Conservation (phyloP, 2,329 filamentous ascomycete species). For the Aspergillus ochraceus region DNA sequence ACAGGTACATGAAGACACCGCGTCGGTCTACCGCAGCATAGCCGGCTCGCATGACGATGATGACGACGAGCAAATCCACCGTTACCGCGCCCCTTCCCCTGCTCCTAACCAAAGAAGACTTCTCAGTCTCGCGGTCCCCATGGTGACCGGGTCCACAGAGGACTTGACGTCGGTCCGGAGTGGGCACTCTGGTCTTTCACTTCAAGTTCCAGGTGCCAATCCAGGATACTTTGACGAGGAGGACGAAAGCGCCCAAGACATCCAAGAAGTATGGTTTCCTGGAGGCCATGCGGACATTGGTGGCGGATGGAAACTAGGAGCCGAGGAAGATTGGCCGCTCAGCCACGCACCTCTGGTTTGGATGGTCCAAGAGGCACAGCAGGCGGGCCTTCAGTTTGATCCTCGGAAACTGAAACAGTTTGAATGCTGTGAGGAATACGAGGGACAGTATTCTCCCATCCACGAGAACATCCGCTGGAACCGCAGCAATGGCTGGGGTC, state of each 20-base stretch:
- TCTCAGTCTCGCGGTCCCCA: slow-evolving; percentile 29
- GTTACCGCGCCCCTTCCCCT: slow-evolving; percentile 31
- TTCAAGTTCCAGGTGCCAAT: slow-evolving; percentile 25
- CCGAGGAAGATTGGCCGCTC: slow-evolving; percentile 58
- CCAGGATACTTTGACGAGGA: slow-evolving; percentile 29
- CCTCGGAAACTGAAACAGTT: slow-evolving; percentile 65
- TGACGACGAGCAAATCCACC: slow-evolving; percentile 12
- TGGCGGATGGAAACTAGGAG: slow-evolving; percentile 67
- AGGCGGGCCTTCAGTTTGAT: slow-evolving; percentile 71
- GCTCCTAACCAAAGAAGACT: slow-evolving; percentile 11
- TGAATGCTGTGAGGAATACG: slow-evolving; percentile 57
- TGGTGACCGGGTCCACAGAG: slow-evolving; percentile 27
- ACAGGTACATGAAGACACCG: slow-evolving; percentile 18
- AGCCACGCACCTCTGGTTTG: slow-evolving; percentile 69
- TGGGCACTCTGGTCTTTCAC: slow-evolving; percentile 28
- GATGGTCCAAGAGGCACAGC: slow-evolving; percentile 66
- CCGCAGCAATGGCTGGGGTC: slow-evolving; percentile 13
- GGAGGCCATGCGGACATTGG: slow-evolving; percentile 78
- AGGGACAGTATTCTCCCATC: slow-evolving; percentile 37
- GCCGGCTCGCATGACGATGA: slow-evolving; percentile 25
- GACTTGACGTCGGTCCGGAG: slow-evolving; percentile 33
- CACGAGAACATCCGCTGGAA: slow-evolving; percentile 22
- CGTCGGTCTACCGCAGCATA: slow-evolving; percentile 31
- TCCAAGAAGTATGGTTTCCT: slow-evolving; percentile 73
- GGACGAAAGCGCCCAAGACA: slow-evolving; percentile 61